These are phyloP conservation scores for Lecanicillium sp. DNA, from an alignment of 2,329 filamentous ascomycete genomes.

Conservation along the genomic window DNA sequence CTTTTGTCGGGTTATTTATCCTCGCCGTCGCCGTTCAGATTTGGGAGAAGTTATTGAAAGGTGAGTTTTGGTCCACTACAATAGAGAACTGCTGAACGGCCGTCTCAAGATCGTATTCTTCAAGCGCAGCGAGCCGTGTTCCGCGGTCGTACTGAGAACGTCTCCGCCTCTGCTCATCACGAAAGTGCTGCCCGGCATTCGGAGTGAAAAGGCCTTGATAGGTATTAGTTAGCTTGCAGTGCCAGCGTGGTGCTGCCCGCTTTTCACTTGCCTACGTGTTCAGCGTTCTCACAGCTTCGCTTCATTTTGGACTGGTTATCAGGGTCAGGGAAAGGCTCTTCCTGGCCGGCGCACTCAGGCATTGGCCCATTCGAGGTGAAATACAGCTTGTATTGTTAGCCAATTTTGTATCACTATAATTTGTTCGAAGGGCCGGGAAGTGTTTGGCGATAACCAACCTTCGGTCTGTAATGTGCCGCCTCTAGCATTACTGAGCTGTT, in stretches of 20 bases:
- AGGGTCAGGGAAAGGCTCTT: slow-evolving; percentile 68
- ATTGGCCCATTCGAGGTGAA: slow-evolving; percentile 40
- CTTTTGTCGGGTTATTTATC: too few relatives aligned
- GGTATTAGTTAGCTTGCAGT: neutral
- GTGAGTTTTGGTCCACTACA: too few relatives aligned
- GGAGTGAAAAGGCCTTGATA: slow-evolving; percentile 70
- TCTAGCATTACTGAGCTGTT: slow-evolving; percentile 97
- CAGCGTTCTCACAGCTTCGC: slow-evolving; percentile 78
- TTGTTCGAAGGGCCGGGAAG: too few relatives aligned
- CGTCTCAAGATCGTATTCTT: slow-evolving; percentile 50
- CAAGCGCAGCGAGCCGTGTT: slow-evolving; percentile 61
- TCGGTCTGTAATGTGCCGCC: slow-evolving; percentile 71
- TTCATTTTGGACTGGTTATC: slow-evolving; percentile 86
- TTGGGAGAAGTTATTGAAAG: too few relatives aligned
- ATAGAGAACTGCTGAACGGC: slow-evolving; percentile 31
- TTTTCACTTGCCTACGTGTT: slow-evolving; percentile 63
- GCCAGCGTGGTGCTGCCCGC: slow-evolving; percentile 1
- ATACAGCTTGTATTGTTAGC: slow-evolving; percentile 34
- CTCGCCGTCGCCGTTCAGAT: too few relatives aligned
- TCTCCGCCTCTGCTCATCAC: slow-evolving; percentile 68
- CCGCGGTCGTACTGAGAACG: slow-evolving; percentile 77
- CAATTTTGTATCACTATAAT: neutral
- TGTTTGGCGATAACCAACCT: slow-evolving; percentile 41
- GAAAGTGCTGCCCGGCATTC: slow-evolving; percentile 63
- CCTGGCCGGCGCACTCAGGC: slow-evolving; percentile 53